Base-by-base conservation (phyloP, 306 rosid genomes). In the Corylus americana region DNA sequence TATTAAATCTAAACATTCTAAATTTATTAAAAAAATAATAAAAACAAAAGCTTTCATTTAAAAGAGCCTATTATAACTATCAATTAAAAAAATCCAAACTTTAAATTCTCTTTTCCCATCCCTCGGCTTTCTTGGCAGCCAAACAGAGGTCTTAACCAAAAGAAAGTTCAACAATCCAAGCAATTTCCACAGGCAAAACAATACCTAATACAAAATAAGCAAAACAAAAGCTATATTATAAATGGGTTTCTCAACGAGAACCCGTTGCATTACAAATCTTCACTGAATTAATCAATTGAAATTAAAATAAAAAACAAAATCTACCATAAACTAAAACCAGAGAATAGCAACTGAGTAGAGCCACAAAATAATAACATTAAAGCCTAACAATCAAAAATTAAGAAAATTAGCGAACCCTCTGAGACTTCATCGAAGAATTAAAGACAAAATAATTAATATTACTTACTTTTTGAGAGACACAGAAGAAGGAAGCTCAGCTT, bases 121-220 rank as follows among this genome's bases (percentile, higher is more conserved):
- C 47, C 71, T 39, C 12, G 37, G 22, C 71, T 66, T 29, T 66
- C 71, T 66, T 66, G 45, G 48, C 50, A 66, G 37, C 49, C 70
- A 63, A 63, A 31, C 12, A 63, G 22, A 66, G 22, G 20, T 66
- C 17, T 66, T 37, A 37, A 66, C 12, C 5, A 64, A 66, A 37
- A 37, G 8, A 16, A 39, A 66, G 2, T 2, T 35, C 4, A 8
- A 66, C 11, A 66, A 37, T 66, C 37, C 6, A 18, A 16, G 71
- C 22, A 35, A 31, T 25, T 37, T 66, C 22, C 17, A 17, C 13
- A 13, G 50, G 49, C 39, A 13, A 66, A 66, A 10, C 13, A 66
- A 37, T 17, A 66, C 71, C 50, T 47, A 66, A 35, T 7, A 66
- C 22, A 66, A 37, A 0, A 66, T 39, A 17, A 66, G 50, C 50